These are phyloP conservation scores for Lactarius psammicola DNA, from an alignment of 768 basidiomycete genomes.

Conservation along the genomic window DNA sequence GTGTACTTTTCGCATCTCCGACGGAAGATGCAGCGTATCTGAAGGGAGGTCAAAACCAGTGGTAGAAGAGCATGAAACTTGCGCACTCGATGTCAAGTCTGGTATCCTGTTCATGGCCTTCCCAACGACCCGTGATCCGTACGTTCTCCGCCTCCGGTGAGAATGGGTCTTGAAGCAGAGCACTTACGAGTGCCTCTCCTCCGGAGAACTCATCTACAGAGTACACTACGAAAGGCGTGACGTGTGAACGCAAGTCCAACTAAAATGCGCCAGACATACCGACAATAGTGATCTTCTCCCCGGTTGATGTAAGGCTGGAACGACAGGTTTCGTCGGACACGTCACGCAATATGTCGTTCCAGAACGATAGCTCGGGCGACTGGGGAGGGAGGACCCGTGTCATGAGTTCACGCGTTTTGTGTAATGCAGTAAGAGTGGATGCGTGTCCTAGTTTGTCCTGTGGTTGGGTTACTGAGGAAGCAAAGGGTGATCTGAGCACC, in stretches of 20 bases:
- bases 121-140: conserved; percentile 52
- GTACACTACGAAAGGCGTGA: conserved; percentile 48
- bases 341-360: conserved; percentile 20
- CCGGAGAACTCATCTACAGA: conserved; percentile 54
- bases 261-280: conserved; percentile 14
- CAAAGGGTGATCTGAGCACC: neutral
- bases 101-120: conserved; percentile 15
- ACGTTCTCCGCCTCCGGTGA: conserved; percentile 49
- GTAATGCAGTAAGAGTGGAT: conserved; percentile 21
- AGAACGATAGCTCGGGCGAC: conserved; percentile 21
- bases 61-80: neutral
- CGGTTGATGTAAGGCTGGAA: conserved; percentile 7
- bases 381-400: conserved; percentile 21
- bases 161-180: conserved; percentile 70
- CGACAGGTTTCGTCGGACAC: conserved; percentile 19
- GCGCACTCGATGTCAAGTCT: conserved; percentile 27
- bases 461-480: neutral
- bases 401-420: conserved; percentile 21
- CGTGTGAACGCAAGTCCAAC: neutral
- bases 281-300: conserved; percentile 13
- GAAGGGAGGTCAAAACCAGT: neutral
- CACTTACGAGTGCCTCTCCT: conserved; percentile 60
- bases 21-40: conserved; percentile 7
- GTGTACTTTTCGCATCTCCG: neutral
- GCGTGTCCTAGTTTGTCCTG: conserved; percentile 17